Evolutionary conservation across 2,329 filamentous ascomycete genomes (phyloP), one percentile per base, ranked within the genome.

Genomic region (Hymenoscyphus infarciens): DNA sequence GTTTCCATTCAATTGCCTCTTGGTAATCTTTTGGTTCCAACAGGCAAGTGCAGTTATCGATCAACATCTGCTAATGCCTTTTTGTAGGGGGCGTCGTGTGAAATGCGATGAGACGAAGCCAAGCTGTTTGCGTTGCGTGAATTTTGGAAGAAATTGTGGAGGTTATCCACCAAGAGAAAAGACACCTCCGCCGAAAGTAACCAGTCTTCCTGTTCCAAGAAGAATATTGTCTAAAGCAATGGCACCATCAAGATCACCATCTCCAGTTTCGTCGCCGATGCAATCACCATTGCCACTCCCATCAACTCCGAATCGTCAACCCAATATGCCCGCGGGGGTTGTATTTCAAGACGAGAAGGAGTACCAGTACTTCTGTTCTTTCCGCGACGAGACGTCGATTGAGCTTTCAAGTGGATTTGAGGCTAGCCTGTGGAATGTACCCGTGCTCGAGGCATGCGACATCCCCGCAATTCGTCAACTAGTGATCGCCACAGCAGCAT

Each of bases 21-120:
- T 19, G 11, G 33, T n/a, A 39, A 22, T 10, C 10, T 55, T n/a
- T 27, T 27, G 42, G 19, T 31, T 22, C 31, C 25, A 49, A 31
- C 29, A 52, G 11, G 25, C 15, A 59, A 52, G 2, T 52, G 4
- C n/a, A n/a, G 11, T 19, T 10, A 31, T 33, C 29, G 8, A n/a
- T 15, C 10, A 16, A 33, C 7, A 38, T 35, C 10, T 25, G 13
- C 56, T 59, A 39, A 58, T 45, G 49, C 11, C 5, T 54, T 19
- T 42, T 8, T 31, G 10, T 55, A 67, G 64, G 35, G 59, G 61
- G 38, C 57, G 64, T 10, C 65, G 64, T 15, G 64, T 68, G 1
- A 68, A 68, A 61, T 68, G 66, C 35, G 68, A 68, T 25, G 66
- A 69, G 39, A 65, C 62, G n/a, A 67, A 69, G 31, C 69, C 69